Evolutionary conservation across 2,329 filamentous ascomycete species (phyloP), one percentile per base, ranked within the genome.

Genomic region (Claviceps arundinis): DNA sequence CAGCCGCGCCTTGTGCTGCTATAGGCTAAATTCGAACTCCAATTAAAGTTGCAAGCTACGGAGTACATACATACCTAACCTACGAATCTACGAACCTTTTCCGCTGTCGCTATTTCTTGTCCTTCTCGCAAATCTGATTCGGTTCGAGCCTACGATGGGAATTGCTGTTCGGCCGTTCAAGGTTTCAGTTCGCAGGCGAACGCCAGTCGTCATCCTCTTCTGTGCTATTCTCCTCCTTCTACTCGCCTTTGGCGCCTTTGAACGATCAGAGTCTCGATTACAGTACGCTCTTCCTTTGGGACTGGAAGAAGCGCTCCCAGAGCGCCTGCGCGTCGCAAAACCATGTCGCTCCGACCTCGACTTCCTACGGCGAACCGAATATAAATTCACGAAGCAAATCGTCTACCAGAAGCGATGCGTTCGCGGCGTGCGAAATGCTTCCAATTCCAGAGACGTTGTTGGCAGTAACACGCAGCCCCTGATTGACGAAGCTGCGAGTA

Each of bases 331-430:
- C 53, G 55, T 37, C 16, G 19, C 47, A 5, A 44, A 47, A 34
- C 46, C 57, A 2, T 68, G 65, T 45, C 53, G 55, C 11, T 46
- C 62, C 11, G 55, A 61, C 5, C 54, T 66, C 53, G 61, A 65
- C 17, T 60, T 66, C 51, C 56, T 68, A 14, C 61, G 60, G 37
- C 62, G 62, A 4, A 48, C 57, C 22, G 56, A 59, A 3, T 63
- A 67, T 40, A 57, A 59, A 24, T 59, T 77, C 40, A 71, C 70
- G 13, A 64, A 68, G 46, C 65, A 66, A 19, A 64, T 77, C 44
- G 54, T 68, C 40, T 76, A 73, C 58, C 67, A 68, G 16, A 69
- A 70, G 16, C 68, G 70, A 30, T 75, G 73, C 55, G 64, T 77
- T 54, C 65, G 65, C 30, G 68, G 71, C 6, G 52, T 62, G 5